Percentiles rank a stretch among this genome's conserved stretches.
Conservation (phyloP, 371 early-diverging fungal species). For the Parasitella parasitica region DNA sequence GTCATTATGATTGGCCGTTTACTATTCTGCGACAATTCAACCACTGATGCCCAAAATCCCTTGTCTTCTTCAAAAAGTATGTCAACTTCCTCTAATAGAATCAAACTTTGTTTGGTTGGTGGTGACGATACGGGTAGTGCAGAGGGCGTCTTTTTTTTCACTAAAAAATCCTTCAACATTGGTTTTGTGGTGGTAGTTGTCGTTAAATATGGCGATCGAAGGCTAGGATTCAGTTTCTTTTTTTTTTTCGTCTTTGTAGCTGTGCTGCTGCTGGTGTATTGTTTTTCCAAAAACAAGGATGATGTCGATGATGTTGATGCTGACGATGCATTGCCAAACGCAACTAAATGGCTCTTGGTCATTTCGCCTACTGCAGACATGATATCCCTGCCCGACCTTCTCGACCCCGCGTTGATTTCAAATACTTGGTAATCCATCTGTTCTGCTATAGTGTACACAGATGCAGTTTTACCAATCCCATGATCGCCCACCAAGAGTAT, state of each 20-base stretch:
- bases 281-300: not conserved
- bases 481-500: conserved; percentile 69
- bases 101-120: conserved; percentile 53
- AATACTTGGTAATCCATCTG: conserved; percentile 73
- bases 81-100: conserved; percentile 84
- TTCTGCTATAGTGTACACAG: conserved; percentile 73
- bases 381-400: conserved; percentile 73
- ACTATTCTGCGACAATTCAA: conserved; percentile 67
- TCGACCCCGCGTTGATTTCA: conserved; percentile 71
- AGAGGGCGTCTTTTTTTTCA: not conserved
- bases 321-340: conserved; percentile 17
- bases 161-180: conserved; percentile 3
- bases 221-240: conserved; percentile 14
- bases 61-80: conserved; percentile 81
- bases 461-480: conserved; percentile 78
- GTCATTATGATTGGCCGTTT: conserved; percentile 83
- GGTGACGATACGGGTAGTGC: not conserved
- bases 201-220: not conserved
- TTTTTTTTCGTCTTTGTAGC: not conserved
- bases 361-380: conserved; percentile 67
- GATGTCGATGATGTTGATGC: not conserved
- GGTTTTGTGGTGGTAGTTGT: not conserved
- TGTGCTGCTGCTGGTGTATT: not conserved
- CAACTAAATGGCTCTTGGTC: conserved; percentile 68
- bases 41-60: conserved; percentile 76